phyloP scores from a whole-genome alignment of 176 grass and related monocot genomes.

The Cenchrus fungigraminus region DNA sequence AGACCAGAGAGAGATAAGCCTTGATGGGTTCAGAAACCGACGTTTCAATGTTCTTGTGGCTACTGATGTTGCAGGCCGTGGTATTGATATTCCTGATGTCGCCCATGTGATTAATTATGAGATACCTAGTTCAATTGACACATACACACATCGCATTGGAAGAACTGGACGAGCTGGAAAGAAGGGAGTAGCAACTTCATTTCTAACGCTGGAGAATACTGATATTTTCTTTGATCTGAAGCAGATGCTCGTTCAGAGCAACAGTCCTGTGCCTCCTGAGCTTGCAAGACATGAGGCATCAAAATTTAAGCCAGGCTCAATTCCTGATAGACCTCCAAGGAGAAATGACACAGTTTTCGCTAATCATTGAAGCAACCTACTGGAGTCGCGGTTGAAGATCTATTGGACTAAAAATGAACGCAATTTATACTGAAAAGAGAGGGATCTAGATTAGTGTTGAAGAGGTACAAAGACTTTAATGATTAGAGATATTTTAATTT shows the following conservation, averaged over 20 bases:
- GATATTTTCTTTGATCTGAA: slow-evolving; percentile 98
- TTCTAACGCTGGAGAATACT: slow-evolving; percentile 76
- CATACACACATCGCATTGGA: slow-evolving; percentile 96
- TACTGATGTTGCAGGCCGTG: slow-evolving; percentile 95
- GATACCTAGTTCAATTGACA: slow-evolving; percentile 78
- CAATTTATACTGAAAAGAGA: slow-evolving; percentile 22
- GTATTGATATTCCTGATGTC: slow-evolving; percentile 99
- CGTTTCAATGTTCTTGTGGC: slow-evolving; percentile 98
- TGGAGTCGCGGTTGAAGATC: background rate
- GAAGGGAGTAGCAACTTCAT: slow-evolving; percentile 84
- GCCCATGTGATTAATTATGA: slow-evolving; percentile 98
- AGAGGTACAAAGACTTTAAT: slow-evolving; percentile 48
- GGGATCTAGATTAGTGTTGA: slow-evolving; percentile 41
- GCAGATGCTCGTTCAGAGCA: slow-evolving; percentile 96
- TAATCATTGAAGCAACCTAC: slow-evolving; percentile 46
- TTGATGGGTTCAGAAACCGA: slow-evolving; percentile 94
- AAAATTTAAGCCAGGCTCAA: slow-evolving; percentile 88
- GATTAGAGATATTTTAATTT: slow-evolving; percentile 13
- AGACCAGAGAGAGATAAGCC: slow-evolving; percentile 94
- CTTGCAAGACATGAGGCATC: slow-evolving; percentile 93
- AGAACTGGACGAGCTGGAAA: slow-evolving; percentile 95
- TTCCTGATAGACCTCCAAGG: slow-evolving; percentile 91
- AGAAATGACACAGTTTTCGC: slow-evolving; percentile 82
- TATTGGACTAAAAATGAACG: background rate
- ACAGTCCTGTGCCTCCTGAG: slow-evolving; percentile 91